These are phyloP conservation scores for Cryphonectria parasitica DNA, from an alignment of 2,329 filamentous ascomycete genomes.

Conservation along the genomic window DNA sequence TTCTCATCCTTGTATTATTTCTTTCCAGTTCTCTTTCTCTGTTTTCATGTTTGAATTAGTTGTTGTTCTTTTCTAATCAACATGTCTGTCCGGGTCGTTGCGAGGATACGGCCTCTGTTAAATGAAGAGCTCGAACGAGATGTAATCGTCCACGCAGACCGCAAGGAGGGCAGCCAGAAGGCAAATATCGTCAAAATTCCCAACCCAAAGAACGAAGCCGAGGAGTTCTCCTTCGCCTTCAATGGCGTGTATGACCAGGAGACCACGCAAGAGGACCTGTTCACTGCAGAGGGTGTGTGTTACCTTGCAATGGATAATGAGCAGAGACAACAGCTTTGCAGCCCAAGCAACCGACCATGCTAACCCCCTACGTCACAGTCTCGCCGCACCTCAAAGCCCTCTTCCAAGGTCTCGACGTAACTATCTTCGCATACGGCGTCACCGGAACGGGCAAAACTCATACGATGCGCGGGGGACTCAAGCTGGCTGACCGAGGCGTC, in stretches of 20 bases:
- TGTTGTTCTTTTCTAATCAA: not conserved
- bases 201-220: conserved; percentile 87
- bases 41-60: not conserved
- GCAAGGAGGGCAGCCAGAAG: conserved; percentile 62
- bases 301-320: not conserved
- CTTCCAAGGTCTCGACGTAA: conserved; percentile 86
- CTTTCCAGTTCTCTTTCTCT: not conserved
- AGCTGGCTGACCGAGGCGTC: conserved; percentile 81
- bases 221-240: conserved; percentile 94
- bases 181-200: conserved; percentile 82
- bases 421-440: conserved; percentile 90
- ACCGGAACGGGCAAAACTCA: conserved; percentile 95
- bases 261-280: conserved; percentile 83
- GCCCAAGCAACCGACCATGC: conserved; percentile 29
- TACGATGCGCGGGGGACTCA: conserved; percentile 91
- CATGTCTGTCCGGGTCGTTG: conserved; percentile 82
- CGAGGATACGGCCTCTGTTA: conserved; percentile 85
- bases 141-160: conserved; percentile 75
- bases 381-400: conserved; percentile 88
- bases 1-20: not conserved
- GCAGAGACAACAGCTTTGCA: not conserved
- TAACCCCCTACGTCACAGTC: conserved; percentile 57
- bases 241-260: conserved; percentile 86
- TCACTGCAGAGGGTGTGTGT: conserved; percentile 80
- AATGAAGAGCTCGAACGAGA: conserved; percentile 86